Conservation (phyloP, 2,329 filamentous ascomycete genomes). For the Colletotrichum melonis region DNA sequence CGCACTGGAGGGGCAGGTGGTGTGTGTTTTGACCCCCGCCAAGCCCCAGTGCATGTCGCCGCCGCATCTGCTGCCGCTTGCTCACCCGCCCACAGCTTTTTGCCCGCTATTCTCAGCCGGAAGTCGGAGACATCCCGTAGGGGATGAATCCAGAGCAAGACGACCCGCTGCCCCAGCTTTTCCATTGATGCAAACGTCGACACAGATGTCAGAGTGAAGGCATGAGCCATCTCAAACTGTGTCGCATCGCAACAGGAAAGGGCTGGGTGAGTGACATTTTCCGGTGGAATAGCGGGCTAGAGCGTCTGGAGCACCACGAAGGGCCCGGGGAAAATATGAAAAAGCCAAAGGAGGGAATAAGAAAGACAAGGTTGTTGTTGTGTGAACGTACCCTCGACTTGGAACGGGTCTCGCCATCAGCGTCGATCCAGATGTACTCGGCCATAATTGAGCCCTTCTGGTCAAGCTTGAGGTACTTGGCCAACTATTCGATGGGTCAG, state of each 20-base stretch:
- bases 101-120: slow-evolving; percentile 15
- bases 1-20: slow-evolving; percentile 26
- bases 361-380: slow-evolving; percentile 38
- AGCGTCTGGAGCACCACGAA: not conserved
- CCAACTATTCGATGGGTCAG: slow-evolving; percentile 68
- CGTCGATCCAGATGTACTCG: slow-evolving; percentile 97
- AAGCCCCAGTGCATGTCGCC: slow-evolving; percentile 28
- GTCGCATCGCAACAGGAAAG: not conserved
- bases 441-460: slow-evolving; percentile 91
- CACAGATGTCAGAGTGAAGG: not conserved
- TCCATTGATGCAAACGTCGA: not conserved
- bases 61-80: slow-evolving; percentile 14
- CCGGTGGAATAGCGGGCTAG: not conserved
- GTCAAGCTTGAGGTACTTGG: slow-evolving; percentile 91
- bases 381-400: slow-evolving; percentile 88
- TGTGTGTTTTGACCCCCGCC: slow-evolving; percentile 32
- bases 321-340: not conserved
- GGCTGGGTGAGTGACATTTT: not conserved
- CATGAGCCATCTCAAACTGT: slow-evolving; percentile 11
- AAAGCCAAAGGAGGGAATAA: slow-evolving; percentile 28
- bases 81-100: not conserved
- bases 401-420: slow-evolving; percentile 84
- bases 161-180: slow-evolving; percentile 19
- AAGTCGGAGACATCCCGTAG: slow-evolving; percentile 20
- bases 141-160: not conserved